phyloP scores from a whole-genome alignment of 108 stramenopile species.

The Asterionellopsis glacialis region DNA sequence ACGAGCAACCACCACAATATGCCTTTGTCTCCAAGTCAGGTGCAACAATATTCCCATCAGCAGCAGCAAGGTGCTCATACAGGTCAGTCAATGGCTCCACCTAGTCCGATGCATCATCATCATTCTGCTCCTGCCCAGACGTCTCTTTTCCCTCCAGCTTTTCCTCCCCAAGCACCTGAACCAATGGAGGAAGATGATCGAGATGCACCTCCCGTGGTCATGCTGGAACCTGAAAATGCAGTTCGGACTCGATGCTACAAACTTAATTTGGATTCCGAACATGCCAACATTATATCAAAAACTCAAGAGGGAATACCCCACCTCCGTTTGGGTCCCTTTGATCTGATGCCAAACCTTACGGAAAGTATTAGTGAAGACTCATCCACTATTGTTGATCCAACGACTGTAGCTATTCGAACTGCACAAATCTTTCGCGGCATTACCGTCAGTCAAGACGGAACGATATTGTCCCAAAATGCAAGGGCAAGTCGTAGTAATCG shows the following conservation, averaged over 20 bases:
- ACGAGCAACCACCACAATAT: too few relatives aligned
- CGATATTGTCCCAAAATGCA: slow-evolving; percentile 69
- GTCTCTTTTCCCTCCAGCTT: too few relatives aligned
- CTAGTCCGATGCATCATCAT: too few relatives aligned
- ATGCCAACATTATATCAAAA: slow-evolving; percentile 5
- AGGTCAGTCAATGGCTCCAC: too few relatives aligned
- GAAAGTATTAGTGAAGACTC: slow-evolving; percentile 49
- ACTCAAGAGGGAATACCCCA: not conserved
- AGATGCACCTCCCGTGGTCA: slow-evolving; percentile 34
- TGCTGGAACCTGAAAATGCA: slow-evolving; percentile 30
- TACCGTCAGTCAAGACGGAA: slow-evolving; percentile 65
- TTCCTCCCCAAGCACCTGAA: slow-evolving; percentile 10
- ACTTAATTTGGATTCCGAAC: slow-evolving; percentile 63
- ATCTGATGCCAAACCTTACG: slow-evolving; percentile 38
- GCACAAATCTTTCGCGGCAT: slow-evolving; percentile 83
- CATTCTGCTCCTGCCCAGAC: too few relatives aligned
- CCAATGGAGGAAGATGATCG: slow-evolving; percentile 44
- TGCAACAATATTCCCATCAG: too few relatives aligned
- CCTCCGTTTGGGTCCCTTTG: slow-evolving; percentile 33
- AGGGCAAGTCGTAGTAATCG: slow-evolving; percentile 65
- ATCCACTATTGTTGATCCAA: slow-evolving; percentile 14
- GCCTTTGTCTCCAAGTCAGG: too few relatives aligned
- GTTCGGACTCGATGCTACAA: slow-evolving; percentile 68
- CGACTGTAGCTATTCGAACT: slow-evolving; percentile 66
- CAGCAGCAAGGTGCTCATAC: too few relatives aligned